Evolutionary conservation across 192 early-diverging fungal genomes (phyloP), one percentile per base, ranked within the genome.

Genomic region (Cladochytrium replicatum): DNA sequence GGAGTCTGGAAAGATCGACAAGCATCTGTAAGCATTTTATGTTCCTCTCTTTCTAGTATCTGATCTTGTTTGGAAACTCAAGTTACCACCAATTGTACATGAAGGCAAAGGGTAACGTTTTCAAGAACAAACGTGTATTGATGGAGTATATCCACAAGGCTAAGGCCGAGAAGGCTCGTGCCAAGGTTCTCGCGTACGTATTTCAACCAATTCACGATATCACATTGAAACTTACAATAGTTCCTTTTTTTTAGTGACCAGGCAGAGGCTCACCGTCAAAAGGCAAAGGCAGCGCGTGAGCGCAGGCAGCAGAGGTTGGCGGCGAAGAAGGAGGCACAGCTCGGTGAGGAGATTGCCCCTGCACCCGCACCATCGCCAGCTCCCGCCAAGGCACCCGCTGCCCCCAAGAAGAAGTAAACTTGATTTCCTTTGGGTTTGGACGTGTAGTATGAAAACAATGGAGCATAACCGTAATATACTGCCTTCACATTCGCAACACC

Each of bases 131-230:
- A 86, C 87, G 93, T 74, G 93, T 97, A 54, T 69, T 97, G 38
- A 97, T 97, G 88, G 93, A 97, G 77, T 88, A 88, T 77, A 97
- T 97, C 74, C 91, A 95, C 83, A 94, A 93, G 81, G 88, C 86
- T 63, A 97, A 97, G 87, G 89, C 93, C 41, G 92, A 97, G 79
- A 91, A 95, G 74, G 72, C 84, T 52, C 87, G 93, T 80, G 75
- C 81, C 57, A 87, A 91, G 84, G 57, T 82, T 50, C 75, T 97
- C 50, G 79, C 81, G 69, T 69, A 69, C 31, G 60, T 64, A 27
- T 2, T 29, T 17, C n/a, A n/a, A n/a, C n/a, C n/a, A n/a, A n/a
- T n/a, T n/a, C n/a, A n/a, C n/a, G n/a, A n/a, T n/a, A n/a, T n/a
- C n/a, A n/a, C n/a, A n/a, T n/a, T n/a, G n/a, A n/a, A n/a, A n/a